Evolutionary conservation across 352 stramenopile genomes (phyloP).

Genomic region (Phytopythium oedochilum): DNA sequence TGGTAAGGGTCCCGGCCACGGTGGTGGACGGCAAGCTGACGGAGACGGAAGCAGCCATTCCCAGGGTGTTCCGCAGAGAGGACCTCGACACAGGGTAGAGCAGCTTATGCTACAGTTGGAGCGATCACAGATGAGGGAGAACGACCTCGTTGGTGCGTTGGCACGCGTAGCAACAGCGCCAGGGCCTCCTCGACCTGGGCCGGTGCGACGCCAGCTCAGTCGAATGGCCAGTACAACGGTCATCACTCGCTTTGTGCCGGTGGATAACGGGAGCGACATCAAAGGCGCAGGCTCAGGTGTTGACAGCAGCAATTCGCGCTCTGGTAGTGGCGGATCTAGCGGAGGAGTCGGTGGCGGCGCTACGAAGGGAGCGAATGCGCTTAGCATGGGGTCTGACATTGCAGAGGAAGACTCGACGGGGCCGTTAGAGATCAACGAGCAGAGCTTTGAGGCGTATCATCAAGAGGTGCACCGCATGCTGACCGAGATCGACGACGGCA

Average conservation of each 20-base stretch:
- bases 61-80: slow-evolving; percentile 26
- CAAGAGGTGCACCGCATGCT: slow-evolving; percentile 63
- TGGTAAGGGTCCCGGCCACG: background rate
- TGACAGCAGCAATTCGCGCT: background rate
- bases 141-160: slow-evolving; percentile 43
- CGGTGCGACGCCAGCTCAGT: slow-evolving; percentile 41
- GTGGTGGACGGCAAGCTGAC: background rate
- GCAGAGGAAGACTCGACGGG: slow-evolving; percentile 9
- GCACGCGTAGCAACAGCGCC: slow-evolving; percentile 10
- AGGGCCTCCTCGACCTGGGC: slow-evolving; percentile 12
- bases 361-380: background rate
- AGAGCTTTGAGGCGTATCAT: slow-evolving; percentile 67
- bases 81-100: slow-evolving; percentile 41
- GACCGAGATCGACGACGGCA: slow-evolving; percentile 55
- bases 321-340: background rate
- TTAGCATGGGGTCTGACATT: background rate
- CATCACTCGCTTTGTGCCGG: slow-evolving; percentile 34
- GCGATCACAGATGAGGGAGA: slow-evolving; percentile 62
- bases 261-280: slow-evolving; percentile 8
- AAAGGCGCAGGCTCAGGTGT: background rate
- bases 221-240: slow-evolving; percentile 62
- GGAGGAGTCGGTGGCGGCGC: background rate
- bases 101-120: slow-evolving; percentile 41
- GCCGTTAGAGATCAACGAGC: slow-evolving; percentile 42
- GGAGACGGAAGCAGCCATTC: background rate